These are phyloP conservation scores for Hypoxylon cercidicola DNA, from an alignment of 495 filamentous ascomycete genomes.

Conservation along the genomic window DNA sequence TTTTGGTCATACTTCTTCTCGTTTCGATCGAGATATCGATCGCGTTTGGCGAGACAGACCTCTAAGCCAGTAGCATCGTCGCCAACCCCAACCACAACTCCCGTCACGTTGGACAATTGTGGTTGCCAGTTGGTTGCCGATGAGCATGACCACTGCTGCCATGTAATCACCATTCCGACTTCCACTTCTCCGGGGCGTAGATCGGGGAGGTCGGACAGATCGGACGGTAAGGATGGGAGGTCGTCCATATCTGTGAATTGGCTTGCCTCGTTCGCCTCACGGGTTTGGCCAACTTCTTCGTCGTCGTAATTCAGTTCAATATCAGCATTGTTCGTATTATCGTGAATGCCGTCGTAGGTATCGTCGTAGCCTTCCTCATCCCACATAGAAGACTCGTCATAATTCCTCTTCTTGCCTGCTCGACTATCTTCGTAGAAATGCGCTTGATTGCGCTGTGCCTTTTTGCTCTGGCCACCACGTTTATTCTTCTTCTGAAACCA, in stretches of 20 bases:
- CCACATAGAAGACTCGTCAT: constrained; percentile 48
- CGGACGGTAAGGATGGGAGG: constrained; percentile 72
- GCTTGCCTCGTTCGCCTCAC: constrained; percentile 40
- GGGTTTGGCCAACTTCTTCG: constrained; percentile 45
- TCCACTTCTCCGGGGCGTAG: constrained; percentile 65
- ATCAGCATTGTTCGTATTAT: constrained; percentile 42
- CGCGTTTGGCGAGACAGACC: constrained; percentile 75
- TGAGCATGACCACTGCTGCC: constrained; percentile 79
- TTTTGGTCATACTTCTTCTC: constrained; percentile 57
- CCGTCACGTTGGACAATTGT: constrained; percentile 72
- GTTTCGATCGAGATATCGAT: constrained; percentile 64
- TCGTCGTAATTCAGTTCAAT: constrained; percentile 65
- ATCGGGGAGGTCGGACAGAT: constrained; percentile 64
- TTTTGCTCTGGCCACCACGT: constrained; percentile 51
- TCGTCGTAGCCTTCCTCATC: constrained; percentile 42
- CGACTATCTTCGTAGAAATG: constrained; percentile 53
- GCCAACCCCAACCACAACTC: constrained; percentile 63
- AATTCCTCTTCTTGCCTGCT: constrained; percentile 66
- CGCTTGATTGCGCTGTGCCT: constrained; percentile 53
- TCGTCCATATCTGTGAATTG: constrained; percentile 61
- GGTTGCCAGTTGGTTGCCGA: constrained; percentile 83
- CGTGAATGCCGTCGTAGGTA: constrained; percentile 41
- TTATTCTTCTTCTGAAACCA: constrained; percentile 48
- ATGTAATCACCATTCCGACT: constrained; percentile 78
- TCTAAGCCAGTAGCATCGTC: constrained; percentile 59